phyloP scores from a whole-genome alignment of 345 rosid genomes.

The Citrus mangshanensis region DNA sequence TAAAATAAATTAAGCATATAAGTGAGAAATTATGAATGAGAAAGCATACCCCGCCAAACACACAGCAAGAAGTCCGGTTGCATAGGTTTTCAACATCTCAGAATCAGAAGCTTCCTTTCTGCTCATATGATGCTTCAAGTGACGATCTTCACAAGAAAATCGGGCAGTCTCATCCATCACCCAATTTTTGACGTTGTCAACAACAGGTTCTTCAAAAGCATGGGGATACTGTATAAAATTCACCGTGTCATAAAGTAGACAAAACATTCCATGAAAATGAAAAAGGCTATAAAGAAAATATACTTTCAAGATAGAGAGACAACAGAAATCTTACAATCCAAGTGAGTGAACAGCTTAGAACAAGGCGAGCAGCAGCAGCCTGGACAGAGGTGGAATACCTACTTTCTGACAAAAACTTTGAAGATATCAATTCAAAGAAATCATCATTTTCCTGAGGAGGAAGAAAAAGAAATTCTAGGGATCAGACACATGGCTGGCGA shows the following conservation, averaged over 20 bases:
- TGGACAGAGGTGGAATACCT: conserved; percentile 66
- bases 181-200: conserved; percentile 81
- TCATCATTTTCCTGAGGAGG: conserved; percentile 85
- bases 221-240: conserved; percentile 66
- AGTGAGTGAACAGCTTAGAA: conserved; percentile 69
- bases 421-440: conserved; percentile 89
- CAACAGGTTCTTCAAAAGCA: conserved; percentile 76
- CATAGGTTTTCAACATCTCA: conserved; percentile 84
- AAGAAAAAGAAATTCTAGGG: neutral
- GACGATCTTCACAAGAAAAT: conserved; percentile 50
- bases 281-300: neutral
- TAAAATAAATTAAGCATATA: conserved; percentile 16
- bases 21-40: neutral
- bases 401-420: conserved; percentile 76
- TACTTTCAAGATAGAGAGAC: neutral
- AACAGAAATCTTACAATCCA: conserved; percentile 54
- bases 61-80: conserved; percentile 90
- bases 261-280: conserved; percentile 1
- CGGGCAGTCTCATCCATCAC: conserved; percentile 72
- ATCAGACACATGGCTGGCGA: neutral
- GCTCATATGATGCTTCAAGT: conserved; percentile 37
- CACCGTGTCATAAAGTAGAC: conserved; percentile 10
- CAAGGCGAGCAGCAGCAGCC: conserved; percentile 88
- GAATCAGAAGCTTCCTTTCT: conserved; percentile 67
- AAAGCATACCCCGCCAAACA: conserved; percentile 66